These are phyloP conservation scores for Paratinospora sagittata DNA, from an alignment of 164 flowering plant species.

Conservation along the genomic window DNA sequence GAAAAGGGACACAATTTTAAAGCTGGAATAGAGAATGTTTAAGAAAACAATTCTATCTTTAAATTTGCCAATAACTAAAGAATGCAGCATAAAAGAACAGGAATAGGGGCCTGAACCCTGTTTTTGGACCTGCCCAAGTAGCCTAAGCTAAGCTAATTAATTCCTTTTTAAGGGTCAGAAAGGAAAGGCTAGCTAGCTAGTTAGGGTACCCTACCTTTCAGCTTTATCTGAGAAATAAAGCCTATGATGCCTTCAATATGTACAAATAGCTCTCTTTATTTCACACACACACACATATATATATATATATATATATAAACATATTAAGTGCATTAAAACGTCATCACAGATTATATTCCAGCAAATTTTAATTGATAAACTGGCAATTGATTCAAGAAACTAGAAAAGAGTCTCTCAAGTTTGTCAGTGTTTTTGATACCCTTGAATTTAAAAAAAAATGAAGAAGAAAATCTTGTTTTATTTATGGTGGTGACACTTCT, in stretches of 20 bases:
- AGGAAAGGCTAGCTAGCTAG: constrained; percentile 1
- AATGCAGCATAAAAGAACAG: not conserved
- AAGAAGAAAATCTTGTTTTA: not conserved
- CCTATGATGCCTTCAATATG: not conserved
- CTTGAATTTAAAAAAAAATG: not conserved
- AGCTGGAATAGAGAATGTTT: not conserved
- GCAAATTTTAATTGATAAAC: not conserved
- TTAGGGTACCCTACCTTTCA: constrained; percentile 3
- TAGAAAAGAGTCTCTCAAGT: too few species aligned
- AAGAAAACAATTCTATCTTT: not conserved
- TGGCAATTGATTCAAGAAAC: not conserved
- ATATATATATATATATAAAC: not conserved
- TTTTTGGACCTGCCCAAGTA: not conserved
- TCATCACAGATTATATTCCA: not conserved
- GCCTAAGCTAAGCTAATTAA: not conserved
- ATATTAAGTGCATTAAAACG: not conserved
- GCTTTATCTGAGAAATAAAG: constrained; percentile 3
- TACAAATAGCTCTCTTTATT: not conserved
- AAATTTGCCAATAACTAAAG: not conserved
- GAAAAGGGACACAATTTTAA: not conserved
- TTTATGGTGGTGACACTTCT: not conserved
- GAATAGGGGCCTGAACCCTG: not conserved
- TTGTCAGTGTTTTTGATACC: not conserved
- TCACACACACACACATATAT: too few species aligned
- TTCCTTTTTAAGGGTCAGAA: not conserved